Evolutionary conservation across 2,329 filamentous ascomycete species (phyloP).

Genomic region (Aspergillus aculeatus): DNA sequence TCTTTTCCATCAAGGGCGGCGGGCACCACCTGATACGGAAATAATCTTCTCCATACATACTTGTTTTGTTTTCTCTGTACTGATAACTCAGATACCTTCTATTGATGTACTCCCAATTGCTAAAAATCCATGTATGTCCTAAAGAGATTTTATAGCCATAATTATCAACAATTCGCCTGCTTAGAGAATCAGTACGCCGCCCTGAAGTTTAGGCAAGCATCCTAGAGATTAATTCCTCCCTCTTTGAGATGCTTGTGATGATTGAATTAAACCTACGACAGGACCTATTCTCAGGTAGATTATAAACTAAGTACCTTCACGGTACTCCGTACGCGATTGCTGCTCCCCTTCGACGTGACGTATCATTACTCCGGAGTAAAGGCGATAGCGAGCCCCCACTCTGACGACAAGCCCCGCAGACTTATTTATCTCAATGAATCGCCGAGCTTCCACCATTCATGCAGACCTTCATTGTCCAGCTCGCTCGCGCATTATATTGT

Average conservation of each 20-base stretch:
- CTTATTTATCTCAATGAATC: slow-evolving; percentile 20
- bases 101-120: neutral
- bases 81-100: neutral
- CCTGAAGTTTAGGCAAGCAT: neutral
- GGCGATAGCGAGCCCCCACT: slow-evolving; percentile 23
- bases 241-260: neutral
- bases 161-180: neutral
- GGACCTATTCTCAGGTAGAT: neutral
- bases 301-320: neutral
- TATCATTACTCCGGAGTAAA: slow-evolving; percentile 1
- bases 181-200: neutral
- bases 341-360: slow-evolving; percentile 14
- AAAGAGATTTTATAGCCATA: neutral
- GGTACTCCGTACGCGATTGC: neutral
- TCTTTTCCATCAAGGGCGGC: neutral
- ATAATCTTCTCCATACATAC: neutral
- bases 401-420: slow-evolving; percentile 25
- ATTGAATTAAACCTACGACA: neutral
- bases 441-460: slow-evolving; percentile 13
- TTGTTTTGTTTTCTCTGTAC: neutral
- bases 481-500: neutral
- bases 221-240: neutral
- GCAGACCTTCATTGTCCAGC: slow-evolving; percentile 3
- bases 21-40: neutral
- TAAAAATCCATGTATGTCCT: neutral